These are phyloP conservation scores for Yamadazyma philogaea DNA, from an alignment of 805 yeast genomes.

Conservation along the genomic window DNA sequence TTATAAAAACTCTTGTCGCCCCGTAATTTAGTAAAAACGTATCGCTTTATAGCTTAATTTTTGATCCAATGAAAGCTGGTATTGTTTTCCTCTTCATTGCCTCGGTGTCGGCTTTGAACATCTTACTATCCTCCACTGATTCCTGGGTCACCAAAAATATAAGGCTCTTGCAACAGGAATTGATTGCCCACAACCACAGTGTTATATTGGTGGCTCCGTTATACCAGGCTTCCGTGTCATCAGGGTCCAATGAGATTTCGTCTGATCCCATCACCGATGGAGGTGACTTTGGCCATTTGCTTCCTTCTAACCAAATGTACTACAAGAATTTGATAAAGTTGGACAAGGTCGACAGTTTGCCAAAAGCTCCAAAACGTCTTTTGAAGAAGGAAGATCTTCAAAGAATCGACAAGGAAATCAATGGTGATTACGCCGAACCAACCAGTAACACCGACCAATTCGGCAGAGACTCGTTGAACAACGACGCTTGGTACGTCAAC, in stretches of 20 bases:
- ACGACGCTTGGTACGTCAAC: slow-evolving; percentile 33
- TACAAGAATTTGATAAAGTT: slow-evolving; percentile 16
- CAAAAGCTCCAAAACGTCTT: slow-evolving; percentile 6
- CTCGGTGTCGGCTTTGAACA: slow-evolving; percentile 20
- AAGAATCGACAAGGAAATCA: slow-evolving; percentile 7
- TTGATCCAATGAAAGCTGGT: slow-evolving; percentile 2
- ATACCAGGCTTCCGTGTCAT: slow-evolving; percentile 15
- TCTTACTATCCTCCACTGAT: slow-evolving; percentile 31
- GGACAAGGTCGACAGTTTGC: slow-evolving; percentile 6
- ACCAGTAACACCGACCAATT: slow-evolving; percentile 13
- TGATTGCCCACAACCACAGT: slow-evolving; percentile 26
- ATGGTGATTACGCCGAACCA: neutral
- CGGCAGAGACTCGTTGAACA: slow-evolving; percentile 36
- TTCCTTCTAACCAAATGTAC: slow-evolving; percentile 30
- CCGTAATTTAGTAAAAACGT: no score
- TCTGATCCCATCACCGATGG: slow-evolving; percentile 19
- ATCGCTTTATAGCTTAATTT: no score
- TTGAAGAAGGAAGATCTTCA: slow-evolving; percentile 11
- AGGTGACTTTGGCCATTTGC: slow-evolving; percentile 35
- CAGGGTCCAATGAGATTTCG: neutral
- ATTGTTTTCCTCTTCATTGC: slow-evolving; percentile 5
- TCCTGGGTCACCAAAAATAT: slow-evolving; percentile 38
- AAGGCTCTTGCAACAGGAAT: slow-evolving; percentile 25
- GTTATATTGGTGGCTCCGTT: slow-evolving; percentile 33
- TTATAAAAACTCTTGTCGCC: no score